These are phyloP conservation scores for Candida freyschussii DNA, from an alignment of 1,139 yeast species.

Conservation along the genomic window DNA sequence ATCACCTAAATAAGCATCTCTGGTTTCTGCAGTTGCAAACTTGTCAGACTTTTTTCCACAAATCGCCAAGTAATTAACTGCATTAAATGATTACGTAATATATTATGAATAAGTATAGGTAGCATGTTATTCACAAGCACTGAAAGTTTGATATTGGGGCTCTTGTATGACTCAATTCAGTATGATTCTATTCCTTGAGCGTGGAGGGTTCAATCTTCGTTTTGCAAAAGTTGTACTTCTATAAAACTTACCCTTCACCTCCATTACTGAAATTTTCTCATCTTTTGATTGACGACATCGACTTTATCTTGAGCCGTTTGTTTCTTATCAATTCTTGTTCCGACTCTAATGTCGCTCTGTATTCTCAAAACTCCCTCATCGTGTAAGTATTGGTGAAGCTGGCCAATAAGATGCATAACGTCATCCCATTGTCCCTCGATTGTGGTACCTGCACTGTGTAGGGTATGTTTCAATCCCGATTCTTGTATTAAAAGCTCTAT, in stretches of 20 bases:
- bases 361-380: slow-evolving; percentile 65
- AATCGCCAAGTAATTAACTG: too few relatives aligned
- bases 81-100: too few relatives aligned
- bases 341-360: slow-evolving; percentile 81
- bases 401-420: slow-evolving; percentile 76
- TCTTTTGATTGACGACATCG: slow-evolving; percentile 51
- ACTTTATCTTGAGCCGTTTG: slow-evolving; percentile 68
- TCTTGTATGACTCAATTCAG: too few relatives aligned
- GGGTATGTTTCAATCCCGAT: slow-evolving; percentile 57
- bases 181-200: too few relatives aligned
- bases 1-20: too few relatives aligned
- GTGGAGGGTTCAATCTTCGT: too few relatives aligned
- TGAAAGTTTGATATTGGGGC: too few relatives aligned
- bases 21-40: too few relatives aligned
- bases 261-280: slow-evolving; percentile 26
- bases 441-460: slow-evolving; percentile 90
- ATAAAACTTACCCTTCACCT: not conserved
- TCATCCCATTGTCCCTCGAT: slow-evolving; percentile 91
- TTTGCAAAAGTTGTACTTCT: too few relatives aligned
- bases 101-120: too few relatives aligned
- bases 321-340: slow-evolving; percentile 64
- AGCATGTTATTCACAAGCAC: too few relatives aligned
- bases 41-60: too few relatives aligned
- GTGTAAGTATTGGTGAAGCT: slow-evolving; percentile 69
- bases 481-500: slow-evolving; percentile 59